Conservation (phyloP, 2,329 filamentous ascomycete species). For the Intubia oerlemansii region DNA sequence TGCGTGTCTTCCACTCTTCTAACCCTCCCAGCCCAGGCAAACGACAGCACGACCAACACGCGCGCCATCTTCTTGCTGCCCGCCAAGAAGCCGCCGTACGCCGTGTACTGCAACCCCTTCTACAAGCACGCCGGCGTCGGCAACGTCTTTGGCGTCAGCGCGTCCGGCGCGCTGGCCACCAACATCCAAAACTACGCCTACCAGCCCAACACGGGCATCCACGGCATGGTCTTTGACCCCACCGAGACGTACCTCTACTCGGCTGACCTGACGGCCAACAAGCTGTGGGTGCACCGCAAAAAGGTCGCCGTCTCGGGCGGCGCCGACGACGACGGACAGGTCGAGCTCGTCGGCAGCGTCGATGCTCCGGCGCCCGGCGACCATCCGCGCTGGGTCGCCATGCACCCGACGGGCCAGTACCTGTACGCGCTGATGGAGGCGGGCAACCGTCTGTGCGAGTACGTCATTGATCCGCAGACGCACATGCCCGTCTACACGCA, state of each 20-base stretch:
- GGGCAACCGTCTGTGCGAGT: conserved; percentile 68
- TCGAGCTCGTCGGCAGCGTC: conserved; percentile 51
- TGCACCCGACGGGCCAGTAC: conserved; percentile 57
- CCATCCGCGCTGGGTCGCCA: conserved; percentile 75
- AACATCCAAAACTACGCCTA: conserved; percentile 58
- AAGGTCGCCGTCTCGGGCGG: no score
- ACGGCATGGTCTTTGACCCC: conserved; percentile 65
- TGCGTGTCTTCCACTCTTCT: no score
- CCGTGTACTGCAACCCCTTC: conserved; percentile 78
- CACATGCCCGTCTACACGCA: conserved; percentile 62
- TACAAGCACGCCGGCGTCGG: conserved; percentile 69
- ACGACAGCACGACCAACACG: conserved; percentile 53
- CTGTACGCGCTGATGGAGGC: conserved; percentile 78
- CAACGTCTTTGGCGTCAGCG: conserved; percentile 48
- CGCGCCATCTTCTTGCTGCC: conserved; percentile 78
- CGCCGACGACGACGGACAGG: conserved; percentile 26
- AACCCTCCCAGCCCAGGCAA: no score
- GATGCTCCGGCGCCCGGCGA: conserved; percentile 50
- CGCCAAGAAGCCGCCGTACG: conserved; percentile 54
- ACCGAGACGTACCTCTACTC: conserved; percentile 58
- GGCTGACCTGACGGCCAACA: conserved; percentile 57
- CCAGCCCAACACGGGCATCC: conserved; percentile 47
- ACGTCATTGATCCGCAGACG: conserved; percentile 53
- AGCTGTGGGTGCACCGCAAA: conserved; percentile 71
- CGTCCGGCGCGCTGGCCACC: conserved; percentile 32